phyloP scores from a whole-genome alignment of 2,329 filamentous ascomycete genomes.

The Colletotrichum magnum region DNA sequence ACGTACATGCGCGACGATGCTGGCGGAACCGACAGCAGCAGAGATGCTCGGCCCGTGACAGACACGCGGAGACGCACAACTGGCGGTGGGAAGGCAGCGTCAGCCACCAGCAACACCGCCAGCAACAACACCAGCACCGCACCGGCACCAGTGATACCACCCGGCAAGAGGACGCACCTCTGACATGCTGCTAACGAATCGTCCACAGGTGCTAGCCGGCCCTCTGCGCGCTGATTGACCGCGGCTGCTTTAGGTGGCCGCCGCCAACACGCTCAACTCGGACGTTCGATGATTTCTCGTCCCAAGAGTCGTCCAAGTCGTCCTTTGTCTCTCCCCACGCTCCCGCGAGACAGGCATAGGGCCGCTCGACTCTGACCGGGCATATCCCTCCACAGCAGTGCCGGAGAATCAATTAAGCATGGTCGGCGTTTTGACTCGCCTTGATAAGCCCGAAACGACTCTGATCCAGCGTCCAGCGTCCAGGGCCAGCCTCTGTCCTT shows the following conservation, averaged over 20 bases:
- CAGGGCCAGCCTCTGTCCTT: constrained; percentile 12
- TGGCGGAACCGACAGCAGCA: constrained; percentile 8
- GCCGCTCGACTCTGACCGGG: constrained; percentile 47
- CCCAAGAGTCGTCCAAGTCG: constrained; percentile 4
- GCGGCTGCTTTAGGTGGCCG: constrained; percentile 55
- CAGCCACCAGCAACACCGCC: not conserved
- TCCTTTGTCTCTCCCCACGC: constrained; percentile 19
- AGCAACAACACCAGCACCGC: not conserved
- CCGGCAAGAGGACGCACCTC: constrained; percentile 5
- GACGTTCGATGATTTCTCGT: constrained; percentile 45
- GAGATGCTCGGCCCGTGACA: constrained; percentile 21
- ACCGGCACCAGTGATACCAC: constrained; percentile 1
- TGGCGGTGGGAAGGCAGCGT: constrained; percentile 20
- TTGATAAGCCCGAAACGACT: constrained; percentile 19
- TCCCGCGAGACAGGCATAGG: constrained; percentile 29
- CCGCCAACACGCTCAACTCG: constrained; percentile 52
- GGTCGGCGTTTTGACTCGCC: constrained; percentile 32
- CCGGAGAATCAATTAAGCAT: constrained; percentile 32
- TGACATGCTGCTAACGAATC: constrained; percentile 30
- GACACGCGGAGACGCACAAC: constrained; percentile 11
- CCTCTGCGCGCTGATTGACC: constrained; percentile 48
- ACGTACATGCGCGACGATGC: constrained; percentile 22
- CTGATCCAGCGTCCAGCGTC: constrained; percentile 5
- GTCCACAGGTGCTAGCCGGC: constrained; percentile 21
- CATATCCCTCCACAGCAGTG: constrained; percentile 32